Base-by-base conservation (phyloP, 2,329 filamentous ascomycete species). In the Byssothecium circinans region DNA sequence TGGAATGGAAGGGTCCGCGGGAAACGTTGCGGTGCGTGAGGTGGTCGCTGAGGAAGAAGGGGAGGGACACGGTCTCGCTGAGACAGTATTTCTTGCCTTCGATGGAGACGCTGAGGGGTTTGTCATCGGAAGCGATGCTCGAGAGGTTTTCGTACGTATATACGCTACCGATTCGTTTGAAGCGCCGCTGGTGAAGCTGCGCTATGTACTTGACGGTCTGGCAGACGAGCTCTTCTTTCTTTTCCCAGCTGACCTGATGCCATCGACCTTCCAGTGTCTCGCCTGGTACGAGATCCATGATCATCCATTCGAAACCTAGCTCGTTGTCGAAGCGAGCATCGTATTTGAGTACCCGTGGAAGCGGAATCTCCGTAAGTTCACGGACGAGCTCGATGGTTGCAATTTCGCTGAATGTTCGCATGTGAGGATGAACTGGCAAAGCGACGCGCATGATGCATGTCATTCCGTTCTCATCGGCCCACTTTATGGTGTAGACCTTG, bases 391-490 rank as follows among this genome's bases (percentile, higher is more conserved):
- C 32, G 25, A 64, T 52, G 1, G 61, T 66, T 1, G 59, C 52
- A 20, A 53, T 43, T 30, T 61, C 60, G 37, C 53, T 58, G 34
- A 54, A 17, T 1, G 54, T 58, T 34, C 54, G 56, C 49, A 49
- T 45, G 10, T 36, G 44, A 8, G 62, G 62, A 7, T 56, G 43
- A 4, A 57, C 52, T 0, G 62, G 58, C 5, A 64, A 39, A 2
- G 48, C 25, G 22, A 60, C 50, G 25, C 62, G 61, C 48, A 67
- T 46, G 17, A 65, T 79, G 49, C 36, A 47, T 2, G 18, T 25
- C n/a, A 20, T 35, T 18, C 32, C 27, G 25, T 46, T 7, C n/a
- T n/a, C n/a, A 14, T 14, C 30, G 5, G 17, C 34, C n/a, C 14
- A 33, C 22, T 33, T 20, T 2, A 54, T 33, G 4, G 44, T 48